phyloP scores from a whole-genome alignment of 129 eudicot species.

The Chrysanthemum lavandulifolium region DNA sequence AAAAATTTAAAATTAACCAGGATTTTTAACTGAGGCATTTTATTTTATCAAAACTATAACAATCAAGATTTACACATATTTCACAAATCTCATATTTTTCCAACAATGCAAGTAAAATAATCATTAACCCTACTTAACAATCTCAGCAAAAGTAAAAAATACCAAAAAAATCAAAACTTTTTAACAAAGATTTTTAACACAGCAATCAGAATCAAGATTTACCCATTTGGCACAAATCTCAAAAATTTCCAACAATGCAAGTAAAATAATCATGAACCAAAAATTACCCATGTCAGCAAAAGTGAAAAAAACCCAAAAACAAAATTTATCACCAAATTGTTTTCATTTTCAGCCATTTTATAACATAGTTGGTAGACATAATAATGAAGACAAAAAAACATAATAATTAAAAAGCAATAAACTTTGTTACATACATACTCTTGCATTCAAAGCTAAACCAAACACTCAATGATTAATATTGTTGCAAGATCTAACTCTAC shows the following conservation, averaged over 20 bases:
- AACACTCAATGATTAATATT: slow-evolving; percentile 26
- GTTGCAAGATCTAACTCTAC: slow-evolving; percentile 33
- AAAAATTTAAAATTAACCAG: no score
- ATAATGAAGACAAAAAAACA: slow-evolving; percentile 24
- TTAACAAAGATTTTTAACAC: not conserved
- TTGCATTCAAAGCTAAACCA: slow-evolving; percentile 31
- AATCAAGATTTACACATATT: no score
- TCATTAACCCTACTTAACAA: slow-evolving; percentile 15
- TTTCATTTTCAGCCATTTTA: slow-evolving; percentile 27
- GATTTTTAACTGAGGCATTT: no score
- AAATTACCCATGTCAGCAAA: not conserved
- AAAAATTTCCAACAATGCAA: not conserved
- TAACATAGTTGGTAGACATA: slow-evolving; percentile 34
- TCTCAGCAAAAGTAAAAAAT: slow-evolving; percentile 8
- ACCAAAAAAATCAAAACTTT: not conserved
- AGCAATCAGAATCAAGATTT: slow-evolving; percentile 19
- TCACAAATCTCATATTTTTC: no score
- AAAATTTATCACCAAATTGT: no score
- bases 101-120: no score
- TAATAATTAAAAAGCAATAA: slow-evolving; percentile 24
- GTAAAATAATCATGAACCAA: no score
- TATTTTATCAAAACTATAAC: no score
- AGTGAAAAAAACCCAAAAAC: not conserved
- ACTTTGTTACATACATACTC: slow-evolving; percentile 20
- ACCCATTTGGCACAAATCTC: slow-evolving; percentile 29